Conservation (phyloP, 164 flowering plant genomes). For the grape (Vitis vinifera) region DNA sequence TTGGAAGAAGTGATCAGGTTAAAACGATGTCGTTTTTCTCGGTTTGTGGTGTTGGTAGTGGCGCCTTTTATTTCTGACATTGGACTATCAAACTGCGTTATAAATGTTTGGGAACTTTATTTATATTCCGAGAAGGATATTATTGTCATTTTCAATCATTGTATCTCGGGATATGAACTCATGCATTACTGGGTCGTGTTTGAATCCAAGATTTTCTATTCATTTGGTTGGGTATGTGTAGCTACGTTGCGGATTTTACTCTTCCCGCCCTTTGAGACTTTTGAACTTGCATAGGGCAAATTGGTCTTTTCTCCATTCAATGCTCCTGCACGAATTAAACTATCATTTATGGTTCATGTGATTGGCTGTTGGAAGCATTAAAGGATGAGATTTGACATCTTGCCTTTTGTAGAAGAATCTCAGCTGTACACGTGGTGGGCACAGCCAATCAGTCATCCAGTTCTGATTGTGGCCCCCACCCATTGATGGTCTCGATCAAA, state of each 20-base stretch:
- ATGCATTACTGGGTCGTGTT: too few species aligned
- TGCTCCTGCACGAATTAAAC: neutral
- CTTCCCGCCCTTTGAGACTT: neutral
- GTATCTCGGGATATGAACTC: too few species aligned
- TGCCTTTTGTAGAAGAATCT: neutral
- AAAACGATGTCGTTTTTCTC: too few species aligned
- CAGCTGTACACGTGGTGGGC: neutral
- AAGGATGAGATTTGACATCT: neutral
- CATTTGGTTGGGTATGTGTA: too few species aligned
- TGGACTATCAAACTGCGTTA: too few species aligned
- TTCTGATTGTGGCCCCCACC: neutral
- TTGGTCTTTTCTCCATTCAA: neutral
- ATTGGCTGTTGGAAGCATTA: conserved; percentile 6
- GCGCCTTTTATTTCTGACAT: too few species aligned
- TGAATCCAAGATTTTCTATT: too few species aligned
- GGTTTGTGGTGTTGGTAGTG: too few species aligned
- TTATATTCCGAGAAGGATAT: too few species aligned
- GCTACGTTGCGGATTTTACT: neutral
- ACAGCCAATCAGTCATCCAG: neutral
- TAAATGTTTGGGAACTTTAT: too few species aligned
- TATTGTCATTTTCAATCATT: too few species aligned
- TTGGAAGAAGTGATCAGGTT: too few species aligned
- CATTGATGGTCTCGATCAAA: neutral
- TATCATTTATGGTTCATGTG: conserved; percentile 15
- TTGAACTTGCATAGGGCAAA: neutral